A percentile compares a stretch with the other conserved stretches of the same genome.
phyloP scores from a whole-genome alignment of 202 grass and related monocot species.

The Saccharum hybrid region DNA sequence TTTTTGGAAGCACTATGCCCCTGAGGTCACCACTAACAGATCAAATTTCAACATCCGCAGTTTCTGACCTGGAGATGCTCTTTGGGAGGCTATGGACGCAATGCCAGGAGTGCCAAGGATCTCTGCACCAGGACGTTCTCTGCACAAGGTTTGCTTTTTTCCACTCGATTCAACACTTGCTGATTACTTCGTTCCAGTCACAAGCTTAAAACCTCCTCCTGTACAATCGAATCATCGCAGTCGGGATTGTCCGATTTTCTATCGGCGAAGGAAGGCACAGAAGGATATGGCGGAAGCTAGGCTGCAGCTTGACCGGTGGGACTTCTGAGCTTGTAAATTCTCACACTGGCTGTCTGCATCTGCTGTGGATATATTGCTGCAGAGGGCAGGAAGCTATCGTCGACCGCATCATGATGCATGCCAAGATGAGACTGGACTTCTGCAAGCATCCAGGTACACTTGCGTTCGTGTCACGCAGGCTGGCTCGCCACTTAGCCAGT shows the following conservation, averaged over 20 bases:
- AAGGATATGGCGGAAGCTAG: constrained; percentile 99
- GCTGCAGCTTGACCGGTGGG: constrained; percentile 88
- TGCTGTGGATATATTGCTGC: neutral
- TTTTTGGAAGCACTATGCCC: neutral
- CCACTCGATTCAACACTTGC: neutral
- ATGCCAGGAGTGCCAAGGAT: constrained; percentile 94
- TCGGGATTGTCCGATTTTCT: constrained; percentile 97
- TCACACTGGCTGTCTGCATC: neutral
- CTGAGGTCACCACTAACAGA: neutral
- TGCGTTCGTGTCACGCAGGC: neutral
- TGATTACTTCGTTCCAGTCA: neutral
- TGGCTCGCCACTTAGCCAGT: neutral
- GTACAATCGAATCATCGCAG: constrained; percentile 34
- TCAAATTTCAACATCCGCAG: constrained; percentile 40
- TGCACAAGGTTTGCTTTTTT: constrained; percentile 73
- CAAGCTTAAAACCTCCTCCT: constrained; percentile 14
- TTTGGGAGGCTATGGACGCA: constrained; percentile 97
- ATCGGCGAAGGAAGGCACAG: constrained; percentile 89
- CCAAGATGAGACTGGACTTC: neutral
- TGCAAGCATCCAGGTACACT: neutral
- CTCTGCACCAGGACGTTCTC: constrained; percentile 96
- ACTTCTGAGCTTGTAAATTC: constrained; percentile 57
- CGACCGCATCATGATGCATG: neutral
- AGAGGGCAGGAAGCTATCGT: neutral
- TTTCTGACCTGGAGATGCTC: constrained; percentile 86